Evolutionary conservation across 495 filamentous ascomycete species (phyloP).

Genomic region (Hypoxylon fragiforme): DNA sequence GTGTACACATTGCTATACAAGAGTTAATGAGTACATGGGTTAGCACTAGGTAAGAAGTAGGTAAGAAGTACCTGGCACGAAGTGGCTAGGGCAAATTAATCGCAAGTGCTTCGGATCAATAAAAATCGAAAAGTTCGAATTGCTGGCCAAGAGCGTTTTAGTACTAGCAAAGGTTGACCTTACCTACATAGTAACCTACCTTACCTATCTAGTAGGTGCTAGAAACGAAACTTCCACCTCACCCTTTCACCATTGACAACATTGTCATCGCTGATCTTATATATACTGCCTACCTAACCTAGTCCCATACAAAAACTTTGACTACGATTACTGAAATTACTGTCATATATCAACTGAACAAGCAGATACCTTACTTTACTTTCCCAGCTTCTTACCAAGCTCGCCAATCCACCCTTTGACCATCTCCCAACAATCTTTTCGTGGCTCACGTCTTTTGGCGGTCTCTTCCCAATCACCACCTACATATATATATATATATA

Average conservation of each 20-base stretch:
- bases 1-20: no score
- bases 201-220: not conserved
- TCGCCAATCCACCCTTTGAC: conserved; percentile 4
- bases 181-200: no score
- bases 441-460: conserved; percentile 4
- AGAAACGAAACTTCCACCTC: conserved; percentile 26
- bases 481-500: not conserved
- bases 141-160: conserved; percentile 20
- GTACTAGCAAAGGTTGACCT: not conserved
- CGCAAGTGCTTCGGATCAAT: conserved; percentile 27
- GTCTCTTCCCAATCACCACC: not conserved
- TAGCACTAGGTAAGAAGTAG: no score
- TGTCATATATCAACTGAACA: no score
- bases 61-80: no score
- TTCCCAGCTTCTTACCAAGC: not conserved
- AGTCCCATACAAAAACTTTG: conserved; percentile 8
- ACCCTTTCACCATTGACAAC: conserved; percentile 23
- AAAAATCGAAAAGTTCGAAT: conserved; percentile 27
- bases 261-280: not conserved
- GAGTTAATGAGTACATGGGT: no score
- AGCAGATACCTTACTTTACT: no score
- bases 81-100: conserved; percentile 9
- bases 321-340: no score
- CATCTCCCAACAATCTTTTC: not conserved
- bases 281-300: conserved; percentile 3